Base-by-base conservation (phyloP, 148 eudicot species). In the Rhododendron henanense region DNA sequence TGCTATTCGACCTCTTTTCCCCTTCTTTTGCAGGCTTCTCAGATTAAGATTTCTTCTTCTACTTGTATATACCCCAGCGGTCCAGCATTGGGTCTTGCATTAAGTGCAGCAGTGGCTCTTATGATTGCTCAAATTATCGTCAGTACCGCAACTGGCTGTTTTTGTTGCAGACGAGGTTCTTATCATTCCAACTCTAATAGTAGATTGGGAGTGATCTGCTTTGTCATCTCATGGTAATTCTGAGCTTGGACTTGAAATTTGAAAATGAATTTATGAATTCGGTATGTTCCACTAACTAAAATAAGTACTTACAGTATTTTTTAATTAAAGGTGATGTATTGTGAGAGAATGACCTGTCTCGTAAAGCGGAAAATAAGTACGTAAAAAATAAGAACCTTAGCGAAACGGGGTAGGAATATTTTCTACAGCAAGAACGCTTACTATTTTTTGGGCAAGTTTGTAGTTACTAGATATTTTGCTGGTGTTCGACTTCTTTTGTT, bases 201-300 rank as follows among this genome's bases (percentile, higher is more conserved):
- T 93, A 88, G 92, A 10, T 76, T 92, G 15, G 92, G 96, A 44
- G 89, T 95, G 14, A 65, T 92, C 88, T 92, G 94, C 92, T 96
- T 92, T 85, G 83, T 93, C 41, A 90, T 95, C 6, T 96, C 99
- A 90, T 95, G 99, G 99, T 96, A 96, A 88, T 85, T 83, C 15
- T 67, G 65, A 59, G n/a, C 65, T 59, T 21, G 25, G 65, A 59
- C 65, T 21, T 59, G 65, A 59, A 19, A 6, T 25, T 59, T 59
- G n/a, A 19, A 59, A 59, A 59, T 25, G 21, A 19, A 6, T 59
- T 59, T 5, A 6, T 31, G 31, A 31, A 31, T 31, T 31, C 31
- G 31, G 31, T 31, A 31, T 31, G 31, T 31, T 31, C 31, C 31
- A 31, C 31, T 31, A 31, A 31, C 31, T 31, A 31, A 31, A 31